Evolutionary conservation across 331 rosid genomes (phyloP).

Genomic region (Telfairia occidentalis): DNA sequence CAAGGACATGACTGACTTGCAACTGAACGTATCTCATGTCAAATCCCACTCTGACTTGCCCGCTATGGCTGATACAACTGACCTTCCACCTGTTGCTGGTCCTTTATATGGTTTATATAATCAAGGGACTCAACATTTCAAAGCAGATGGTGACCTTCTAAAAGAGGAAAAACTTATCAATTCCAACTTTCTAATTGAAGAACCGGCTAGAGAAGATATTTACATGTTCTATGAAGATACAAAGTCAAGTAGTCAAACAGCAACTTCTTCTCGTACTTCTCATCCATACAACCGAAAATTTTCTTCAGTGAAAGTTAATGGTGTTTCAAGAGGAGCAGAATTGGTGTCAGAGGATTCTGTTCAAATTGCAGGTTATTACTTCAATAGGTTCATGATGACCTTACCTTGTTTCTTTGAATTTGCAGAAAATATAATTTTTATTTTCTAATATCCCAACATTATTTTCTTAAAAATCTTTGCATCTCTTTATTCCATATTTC

Average conservation of each 20-base stretch:
- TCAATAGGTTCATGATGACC: constrained; percentile 11
- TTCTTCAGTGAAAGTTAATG: constrained; percentile 26
- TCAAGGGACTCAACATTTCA: constrained; percentile 18
- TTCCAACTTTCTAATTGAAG: constrained; percentile 25
- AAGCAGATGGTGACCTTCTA: constrained; percentile 27
- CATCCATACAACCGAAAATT: constrained; percentile 19
- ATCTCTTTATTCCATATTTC: constrained; percentile 8
- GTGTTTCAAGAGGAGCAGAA: constrained; percentile 23
- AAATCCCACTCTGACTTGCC: constrained; percentile 33
- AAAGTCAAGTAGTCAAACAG: constrained; percentile 27
- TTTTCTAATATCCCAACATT: constrained; percentile 8
- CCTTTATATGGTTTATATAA: constrained; percentile 17
- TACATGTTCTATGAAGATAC: constrained; percentile 60
- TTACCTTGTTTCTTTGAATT: constrained; percentile 4
- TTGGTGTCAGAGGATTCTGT: constrained; percentile 23
- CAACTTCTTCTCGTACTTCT: constrained; percentile 29
- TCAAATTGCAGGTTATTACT: constrained; percentile 39
- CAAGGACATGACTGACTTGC: constrained; percentile 31
- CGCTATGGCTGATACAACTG: constrained; percentile 14
- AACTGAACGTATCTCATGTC: constrained; percentile 38
- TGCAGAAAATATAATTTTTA: background rate
- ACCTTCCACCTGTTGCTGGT: constrained; percentile 23
- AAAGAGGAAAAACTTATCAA: constrained; percentile 23
- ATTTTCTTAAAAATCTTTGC: constrained; percentile 12
- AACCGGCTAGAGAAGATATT: constrained; percentile 57